Percentiles rank a stretch among this genome's conserved stretches.
These are phyloP conservation scores for Tuber calosporum DNA, from an alignment of 495 filamentous ascomycete genomes.

Conservation along the genomic window DNA sequence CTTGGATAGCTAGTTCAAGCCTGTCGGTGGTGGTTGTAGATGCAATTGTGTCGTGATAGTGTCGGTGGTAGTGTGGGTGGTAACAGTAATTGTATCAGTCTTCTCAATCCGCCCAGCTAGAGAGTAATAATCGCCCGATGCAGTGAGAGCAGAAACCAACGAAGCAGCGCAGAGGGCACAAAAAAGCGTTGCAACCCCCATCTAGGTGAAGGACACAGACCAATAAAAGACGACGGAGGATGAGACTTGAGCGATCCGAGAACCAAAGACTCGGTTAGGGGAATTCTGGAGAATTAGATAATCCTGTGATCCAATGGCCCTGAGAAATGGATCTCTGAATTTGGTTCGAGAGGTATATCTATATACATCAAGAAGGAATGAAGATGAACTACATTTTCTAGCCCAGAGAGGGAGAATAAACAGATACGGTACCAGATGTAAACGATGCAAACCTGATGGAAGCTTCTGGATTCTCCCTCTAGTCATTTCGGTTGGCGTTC, in stretches of 20 bases:
- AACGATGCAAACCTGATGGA: background rate
- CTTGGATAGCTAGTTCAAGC: background rate
- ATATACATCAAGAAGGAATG: background rate
- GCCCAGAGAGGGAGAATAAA: background rate
- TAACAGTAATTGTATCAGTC: background rate
- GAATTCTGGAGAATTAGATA: background rate
- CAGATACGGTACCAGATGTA: background rate
- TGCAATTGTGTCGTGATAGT: background rate
- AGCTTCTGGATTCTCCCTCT: background rate
- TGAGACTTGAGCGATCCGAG: background rate
- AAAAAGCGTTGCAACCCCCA: background rate
- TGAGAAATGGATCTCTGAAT: background rate
- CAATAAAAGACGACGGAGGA: background rate
- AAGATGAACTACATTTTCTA: background rate
- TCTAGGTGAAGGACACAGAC: background rate
- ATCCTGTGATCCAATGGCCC: background rate
- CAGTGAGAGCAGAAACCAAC: background rate
- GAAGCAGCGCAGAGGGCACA: background rate
- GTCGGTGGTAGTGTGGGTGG: background rate
- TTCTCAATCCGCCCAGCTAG: background rate
- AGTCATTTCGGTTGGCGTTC: background rate
- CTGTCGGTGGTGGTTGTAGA: background rate
- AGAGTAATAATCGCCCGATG: background rate
- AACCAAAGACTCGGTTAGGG: background rate
- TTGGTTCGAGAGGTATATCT: background rate